These are phyloP conservation scores for Coemansia sp. DNA, from an alignment of 192 early-diverging fungal species.

Conservation along the genomic window DNA sequence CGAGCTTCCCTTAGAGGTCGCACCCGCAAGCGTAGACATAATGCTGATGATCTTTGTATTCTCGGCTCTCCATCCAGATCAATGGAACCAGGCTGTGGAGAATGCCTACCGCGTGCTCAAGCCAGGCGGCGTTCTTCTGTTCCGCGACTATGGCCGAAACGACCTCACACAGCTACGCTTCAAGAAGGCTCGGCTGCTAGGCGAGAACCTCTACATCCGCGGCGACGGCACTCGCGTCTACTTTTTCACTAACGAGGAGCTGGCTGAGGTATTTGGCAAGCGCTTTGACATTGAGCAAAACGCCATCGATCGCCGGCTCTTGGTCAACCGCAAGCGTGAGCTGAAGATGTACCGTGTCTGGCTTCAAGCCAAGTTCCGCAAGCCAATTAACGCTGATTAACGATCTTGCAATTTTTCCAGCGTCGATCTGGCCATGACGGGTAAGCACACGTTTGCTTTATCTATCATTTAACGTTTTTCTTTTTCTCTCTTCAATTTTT, in stretches of 20 bases:
- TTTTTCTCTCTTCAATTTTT: background rate
- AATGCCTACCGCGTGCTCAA: constrained; percentile 73
- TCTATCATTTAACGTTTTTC: background rate
- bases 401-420: constrained; percentile 1
- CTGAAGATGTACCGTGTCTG: constrained; percentile 98
- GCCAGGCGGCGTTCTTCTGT: constrained; percentile 77
- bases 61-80: constrained; percentile 72
- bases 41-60: constrained; percentile 83
- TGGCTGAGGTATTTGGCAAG: constrained; percentile 47
- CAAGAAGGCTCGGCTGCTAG: constrained; percentile 71
- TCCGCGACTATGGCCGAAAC: constrained; percentile 84
- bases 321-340: constrained; percentile 90
- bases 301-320: constrained; percentile 86
- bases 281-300: constrained; percentile 85
- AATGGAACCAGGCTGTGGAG: constrained; percentile 67
- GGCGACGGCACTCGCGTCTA: constrained; percentile 83
- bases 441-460: background rate
- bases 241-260: constrained; percentile 72
- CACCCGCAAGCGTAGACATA: constrained; percentile 69
- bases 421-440: constrained; percentile 3
- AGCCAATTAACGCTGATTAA: constrained; percentile 56
- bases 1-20: constrained; percentile 62
- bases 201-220: constrained; percentile 80
- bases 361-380: constrained; percentile 97
- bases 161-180: constrained; percentile 83